Conservation (phyloP, 345 rosid species). For the Syzygium aqueum region DNA sequence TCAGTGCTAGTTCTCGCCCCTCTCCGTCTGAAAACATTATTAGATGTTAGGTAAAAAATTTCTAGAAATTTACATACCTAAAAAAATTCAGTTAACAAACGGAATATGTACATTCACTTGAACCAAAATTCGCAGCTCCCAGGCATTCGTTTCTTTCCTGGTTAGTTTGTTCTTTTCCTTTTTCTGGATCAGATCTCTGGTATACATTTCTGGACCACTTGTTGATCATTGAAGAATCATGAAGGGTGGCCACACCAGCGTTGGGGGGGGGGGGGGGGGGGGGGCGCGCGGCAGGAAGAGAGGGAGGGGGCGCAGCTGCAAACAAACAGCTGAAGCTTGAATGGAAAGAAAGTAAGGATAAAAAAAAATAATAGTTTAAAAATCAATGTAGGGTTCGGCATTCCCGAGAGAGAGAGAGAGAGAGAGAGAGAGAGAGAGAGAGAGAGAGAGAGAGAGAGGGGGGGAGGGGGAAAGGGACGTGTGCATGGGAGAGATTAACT, state of each 20-base stretch:
- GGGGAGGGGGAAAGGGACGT: slow-evolving; percentile 90
- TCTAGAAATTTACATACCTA: not conserved
- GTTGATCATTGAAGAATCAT: not conserved
- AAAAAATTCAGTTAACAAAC: not conserved
- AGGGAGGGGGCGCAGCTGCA: not conserved
- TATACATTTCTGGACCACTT: not conserved
- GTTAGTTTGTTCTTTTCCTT: not conserved
- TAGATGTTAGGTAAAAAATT: not conserved
- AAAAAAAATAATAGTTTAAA: not conserved
- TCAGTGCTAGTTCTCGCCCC: not conserved
- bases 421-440: slow-evolving; percentile 24
- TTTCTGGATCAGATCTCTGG: not conserved
- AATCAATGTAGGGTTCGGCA: slow-evolving; percentile 2
- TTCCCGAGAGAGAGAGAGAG: slow-evolving; percentile 24
- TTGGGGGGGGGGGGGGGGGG: not conserved
- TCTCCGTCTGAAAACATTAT: not conserved
- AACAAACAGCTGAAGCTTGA: slow-evolving; percentile 2
- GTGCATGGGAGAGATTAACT: slow-evolving; percentile 80
- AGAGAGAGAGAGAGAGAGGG: too few relatives aligned
- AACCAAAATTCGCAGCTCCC: not conserved
- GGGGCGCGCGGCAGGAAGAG: not conserved
- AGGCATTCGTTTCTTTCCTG: not conserved
- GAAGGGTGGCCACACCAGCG: not conserved
- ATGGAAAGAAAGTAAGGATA: slow-evolving; percentile 10
- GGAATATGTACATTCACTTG: not conserved